Base-by-base conservation (phyloP, 1,139 yeast species). In the Blastobotrys persicus region DNA sequence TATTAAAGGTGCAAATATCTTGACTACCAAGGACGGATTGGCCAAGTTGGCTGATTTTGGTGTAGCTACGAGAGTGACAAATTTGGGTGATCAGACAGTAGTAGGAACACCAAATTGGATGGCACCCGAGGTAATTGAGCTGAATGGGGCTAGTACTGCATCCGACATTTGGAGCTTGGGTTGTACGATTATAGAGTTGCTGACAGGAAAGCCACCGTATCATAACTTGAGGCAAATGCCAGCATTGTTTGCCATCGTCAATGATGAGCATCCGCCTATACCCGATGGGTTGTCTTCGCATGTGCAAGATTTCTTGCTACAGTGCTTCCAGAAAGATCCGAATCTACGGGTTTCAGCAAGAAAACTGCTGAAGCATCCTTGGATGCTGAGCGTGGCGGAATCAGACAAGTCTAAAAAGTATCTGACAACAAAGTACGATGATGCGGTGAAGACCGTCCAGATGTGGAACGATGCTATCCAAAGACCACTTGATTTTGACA, bases 201-300 rank as follows among this genome's bases (percentile, higher is more conserved):
- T 88, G 48, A 85, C 96, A 0, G 95, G 88, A 0, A 76, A 81
- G 47, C 98, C 98, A 0, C 97, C 98, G 0, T 88, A 88, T 59
- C 85, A 85, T 55, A 84, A 88, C 45, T 70, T 85, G 50, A 83
- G 84, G 51, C 88, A 89, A 20, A 85, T 89, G 82, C 88, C 95
- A 0, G 91, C 96, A 0, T 75, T 92, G 56, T 96, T 88, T 70
- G 96, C 97, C 0, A 88, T 91, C 49, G 97, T 94, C 1, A 83
- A 88, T 14, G 95, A 89, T 52, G 84, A 81, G 7, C 81, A 80
- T 56, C 92, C 95, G 1, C 88, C 91, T 0, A 68, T 88, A 17
- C 97, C 98, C 0, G 75, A 73, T 38, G 77, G 72, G 33, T 69
- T 80, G 5, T 76, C 88, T 1, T 72, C 76, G 1, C 54, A 56